Conservation (phyloP, 257 asterid species). For the Nicotiana sylvestris region DNA sequence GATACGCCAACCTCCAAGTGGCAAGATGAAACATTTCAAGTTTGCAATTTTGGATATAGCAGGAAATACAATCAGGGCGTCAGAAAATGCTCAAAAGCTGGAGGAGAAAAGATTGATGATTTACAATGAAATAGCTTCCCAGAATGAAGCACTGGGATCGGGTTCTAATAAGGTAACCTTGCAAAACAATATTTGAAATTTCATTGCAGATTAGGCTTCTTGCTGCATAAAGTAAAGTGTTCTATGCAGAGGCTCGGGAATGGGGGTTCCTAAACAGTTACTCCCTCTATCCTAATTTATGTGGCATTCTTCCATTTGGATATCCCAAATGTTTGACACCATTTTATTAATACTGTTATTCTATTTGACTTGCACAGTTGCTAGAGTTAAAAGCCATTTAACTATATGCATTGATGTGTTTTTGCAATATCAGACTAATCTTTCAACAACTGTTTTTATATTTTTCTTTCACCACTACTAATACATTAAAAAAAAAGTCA, state of each 20-base stretch:
- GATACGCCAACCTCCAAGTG: neutral
- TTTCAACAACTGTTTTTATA: neutral
- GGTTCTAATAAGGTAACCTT: conserved; percentile 47
- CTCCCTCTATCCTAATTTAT: neutral
- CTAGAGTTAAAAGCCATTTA: neutral
- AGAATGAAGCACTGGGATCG: conserved; percentile 38
- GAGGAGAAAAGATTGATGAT: conserved; percentile 51
- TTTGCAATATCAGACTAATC: neutral
- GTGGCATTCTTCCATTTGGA: neutral
- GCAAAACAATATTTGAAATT: neutral
- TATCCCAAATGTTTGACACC: conserved; percentile 6
- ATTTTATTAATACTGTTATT: neutral
- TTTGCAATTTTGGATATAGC: conserved; percentile 22
- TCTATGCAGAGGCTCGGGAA: neutral
- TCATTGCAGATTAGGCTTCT: conserved; percentile 6
- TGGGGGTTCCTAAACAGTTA: neutral
- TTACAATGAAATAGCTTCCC: conserved; percentile 40
- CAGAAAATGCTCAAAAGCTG: conserved; percentile 68
- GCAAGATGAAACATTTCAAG: conserved; percentile 3
- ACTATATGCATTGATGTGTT: neutral
- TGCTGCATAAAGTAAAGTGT: conserved; percentile 2
- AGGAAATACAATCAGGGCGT: conserved; percentile 47
- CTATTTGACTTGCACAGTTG: neutral
- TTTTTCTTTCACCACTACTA: neutral
- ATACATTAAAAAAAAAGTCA: neutral